Evolutionary conservation across 2,329 filamentous ascomycete species (phyloP), one percentile per base, ranked within the genome.

Genomic region (Venturia nashicola): DNA sequence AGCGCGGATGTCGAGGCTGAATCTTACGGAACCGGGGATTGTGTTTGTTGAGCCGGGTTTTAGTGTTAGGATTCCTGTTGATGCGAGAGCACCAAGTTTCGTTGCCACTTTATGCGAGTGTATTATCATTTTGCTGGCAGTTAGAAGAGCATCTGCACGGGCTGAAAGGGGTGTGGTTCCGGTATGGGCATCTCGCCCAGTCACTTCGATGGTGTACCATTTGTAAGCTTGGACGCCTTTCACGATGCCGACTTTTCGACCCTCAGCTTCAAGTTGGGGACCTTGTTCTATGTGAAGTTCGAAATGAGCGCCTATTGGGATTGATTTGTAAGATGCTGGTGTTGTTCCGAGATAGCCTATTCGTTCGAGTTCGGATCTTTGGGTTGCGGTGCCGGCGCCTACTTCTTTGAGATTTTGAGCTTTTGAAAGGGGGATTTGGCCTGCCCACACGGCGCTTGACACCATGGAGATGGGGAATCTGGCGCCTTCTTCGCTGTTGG

Each of bases 391-490:
- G 1, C 81, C 80, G 0, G 82, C 81, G 51, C 83, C 79, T 5
- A 91, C 83, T 72, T 89, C 86, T 51, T 78, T 79, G 6, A 89
- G 77, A 44, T 76, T 78, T 73, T 86, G 85, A 14, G 86, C 88
- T 61, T 76, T 78, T 16, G 86, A 80, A 3, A 89, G 74, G 0
- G 86, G 75, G 9, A 90, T 86, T 0, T 78, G 77, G n/a, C 80
- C 87, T 0, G 88, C 84, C 89, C 89, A 93, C 16, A 92, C 89
- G 1, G 87, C 89, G 0, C 88, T 91, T 0, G 86, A 79, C 34
- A 88, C 77, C 84, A 90, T 91, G 39, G 84, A 88, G 63, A 86
- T 85, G 0, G 89, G 88, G 67, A 93, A 93, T 0, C 89, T 82
- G 0, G 89, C 89, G 2, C 89, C 89, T 76, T 94, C 90, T 76